A percentile compares a stretch with the other conserved stretches of the same genome.
These are phyloP conservation scores for Lablab purpureus DNA, from an alignment of 306 rosid species.

Conservation along the genomic window DNA sequence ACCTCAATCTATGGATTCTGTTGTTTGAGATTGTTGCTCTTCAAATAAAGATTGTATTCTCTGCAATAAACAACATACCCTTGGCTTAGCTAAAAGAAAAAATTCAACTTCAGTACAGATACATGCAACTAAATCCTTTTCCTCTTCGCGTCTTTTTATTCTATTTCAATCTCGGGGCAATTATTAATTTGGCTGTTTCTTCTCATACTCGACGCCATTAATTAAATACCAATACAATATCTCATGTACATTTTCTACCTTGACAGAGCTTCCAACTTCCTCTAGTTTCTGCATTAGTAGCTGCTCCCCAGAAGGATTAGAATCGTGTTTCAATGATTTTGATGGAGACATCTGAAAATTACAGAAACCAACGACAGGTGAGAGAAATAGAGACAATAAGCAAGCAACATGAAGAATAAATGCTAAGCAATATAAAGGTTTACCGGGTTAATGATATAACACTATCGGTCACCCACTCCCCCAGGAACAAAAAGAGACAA, in stretches of 20 bases:
- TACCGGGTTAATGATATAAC: background rate
- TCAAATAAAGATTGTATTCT: constrained; percentile 76
- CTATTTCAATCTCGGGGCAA: background rate
- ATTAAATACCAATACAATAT: constrained; percentile 25
- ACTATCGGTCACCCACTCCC: constrained; percentile 3
- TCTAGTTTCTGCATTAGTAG: constrained; percentile 82
- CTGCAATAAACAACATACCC: constrained; percentile 59
- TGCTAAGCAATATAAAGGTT: constrained; percentile 23
- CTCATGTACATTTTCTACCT: constrained; percentile 58
- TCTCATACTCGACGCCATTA: background rate
- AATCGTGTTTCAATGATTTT: constrained; percentile 64
- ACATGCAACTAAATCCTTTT: background rate
- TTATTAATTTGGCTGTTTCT: constrained; percentile 5
- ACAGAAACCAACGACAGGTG: constrained; percentile 1
- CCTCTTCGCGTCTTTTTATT: background rate
- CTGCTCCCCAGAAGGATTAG: constrained; percentile 62
- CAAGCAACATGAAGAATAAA: constrained; percentile 34
- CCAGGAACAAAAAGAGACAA: constrained; percentile 16
- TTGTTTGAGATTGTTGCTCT: constrained; percentile 64
- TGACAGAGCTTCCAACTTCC: constrained; percentile 90
- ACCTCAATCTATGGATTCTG: constrained; percentile 64
- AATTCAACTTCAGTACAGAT: constrained; percentile 4
- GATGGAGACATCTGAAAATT: constrained; percentile 70
- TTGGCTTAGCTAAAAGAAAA: constrained; percentile 43
- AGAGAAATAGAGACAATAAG: background rate